phyloP scores from a whole-genome alignment of 2,329 filamentous ascomycete species.

The Aspergillus ochraceoroseus region DNA sequence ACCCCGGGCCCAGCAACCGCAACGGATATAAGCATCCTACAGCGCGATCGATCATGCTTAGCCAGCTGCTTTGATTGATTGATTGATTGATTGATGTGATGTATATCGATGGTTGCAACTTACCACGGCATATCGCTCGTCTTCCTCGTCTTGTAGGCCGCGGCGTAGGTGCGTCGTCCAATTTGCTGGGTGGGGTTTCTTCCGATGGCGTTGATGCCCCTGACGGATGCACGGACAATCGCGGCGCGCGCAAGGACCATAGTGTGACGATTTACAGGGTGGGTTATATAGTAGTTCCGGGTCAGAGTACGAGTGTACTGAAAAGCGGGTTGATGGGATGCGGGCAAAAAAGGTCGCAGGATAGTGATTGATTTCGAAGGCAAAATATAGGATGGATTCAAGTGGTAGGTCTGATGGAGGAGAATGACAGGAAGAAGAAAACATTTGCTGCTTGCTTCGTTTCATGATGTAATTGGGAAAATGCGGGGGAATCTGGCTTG shows the following conservation, averaged over 20 bases:
- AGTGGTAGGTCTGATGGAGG: too few relatives aligned
- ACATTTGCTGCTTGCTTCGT: too few relatives aligned
- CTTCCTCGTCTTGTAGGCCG: slow-evolving; percentile 34
- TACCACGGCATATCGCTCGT: slow-evolving; percentile 52
- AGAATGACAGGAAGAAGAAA: too few relatives aligned
- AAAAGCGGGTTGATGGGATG: not conserved
- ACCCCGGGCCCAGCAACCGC: not conserved
- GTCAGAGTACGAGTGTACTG: not conserved
- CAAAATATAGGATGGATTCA: not conserved
- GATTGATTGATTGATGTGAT: too few relatives aligned
- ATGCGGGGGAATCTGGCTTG: too few relatives aligned
- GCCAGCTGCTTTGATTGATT: not conserved
- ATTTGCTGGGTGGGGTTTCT: slow-evolving; percentile 38
- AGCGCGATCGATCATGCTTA: not conserved
- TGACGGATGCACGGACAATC: slow-evolving; percentile 24
- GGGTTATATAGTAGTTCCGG: not conserved
- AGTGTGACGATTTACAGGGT: not conserved
- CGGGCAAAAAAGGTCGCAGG: not conserved
- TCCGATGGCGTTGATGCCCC: slow-evolving; percentile 16
- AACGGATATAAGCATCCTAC: not conserved
- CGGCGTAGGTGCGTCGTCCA: slow-evolving; percentile 46
- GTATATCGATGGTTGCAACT: too few relatives aligned
- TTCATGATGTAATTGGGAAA: too few relatives aligned
- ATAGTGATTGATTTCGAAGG: not conserved
- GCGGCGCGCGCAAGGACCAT: slow-evolving; percentile 37